Percentiles rank a stretch among this genome's conserved stretches.
Conservation (phyloP, 2,329 filamentous ascomycete species). For the Colletotrichum agaves region DNA sequence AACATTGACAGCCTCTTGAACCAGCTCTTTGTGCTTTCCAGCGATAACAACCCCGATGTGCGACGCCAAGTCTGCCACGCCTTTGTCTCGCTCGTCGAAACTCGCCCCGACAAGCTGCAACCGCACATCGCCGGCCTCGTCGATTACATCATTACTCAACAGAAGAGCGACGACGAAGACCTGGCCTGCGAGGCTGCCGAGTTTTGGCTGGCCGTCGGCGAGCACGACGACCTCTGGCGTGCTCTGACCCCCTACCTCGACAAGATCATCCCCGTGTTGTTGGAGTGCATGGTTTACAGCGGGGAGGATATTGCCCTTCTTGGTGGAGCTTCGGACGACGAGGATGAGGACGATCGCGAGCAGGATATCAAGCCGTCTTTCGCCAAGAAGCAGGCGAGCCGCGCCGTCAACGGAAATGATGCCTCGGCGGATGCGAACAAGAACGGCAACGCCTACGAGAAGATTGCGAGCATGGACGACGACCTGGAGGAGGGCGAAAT, state of each 20-base stretch:
- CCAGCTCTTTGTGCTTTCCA: slow-evolving; percentile 83
- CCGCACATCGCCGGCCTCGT: slow-evolving; percentile 90
- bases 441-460: slow-evolving; percentile 66
- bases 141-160: slow-evolving; percentile 91
- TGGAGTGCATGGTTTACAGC: slow-evolving; percentile 96
- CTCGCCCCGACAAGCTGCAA: slow-evolving; percentile 87
- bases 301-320: slow-evolving; percentile 91
- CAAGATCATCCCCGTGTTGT: slow-evolving; percentile 88
- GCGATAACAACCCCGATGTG: slow-evolving; percentile 82
- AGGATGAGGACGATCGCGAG: slow-evolving; percentile 87
- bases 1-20: slow-evolving; percentile 85
- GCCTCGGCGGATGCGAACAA: slow-evolving; percentile 62
- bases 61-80: slow-evolving; percentile 92
- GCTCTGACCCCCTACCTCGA: slow-evolving; percentile 80
- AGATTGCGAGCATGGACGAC: slow-evolving; percentile 71
- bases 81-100: slow-evolving; percentile 91
- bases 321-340: slow-evolving; percentile 87
- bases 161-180: slow-evolving; percentile 87
- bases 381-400: slow-evolving; percentile 74
- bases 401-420: slow-evolving; percentile 66
- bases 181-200: slow-evolving; percentile 94
- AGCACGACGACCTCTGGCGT: slow-evolving; percentile 83
- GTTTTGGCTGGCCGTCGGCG: slow-evolving; percentile 95
- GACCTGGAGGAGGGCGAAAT: slow-evolving; percentile 91
- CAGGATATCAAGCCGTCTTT: slow-evolving; percentile 95